phyloP scores from a whole-genome alignment of 306 rosid species.

The Gastrolobium villosum region DNA sequence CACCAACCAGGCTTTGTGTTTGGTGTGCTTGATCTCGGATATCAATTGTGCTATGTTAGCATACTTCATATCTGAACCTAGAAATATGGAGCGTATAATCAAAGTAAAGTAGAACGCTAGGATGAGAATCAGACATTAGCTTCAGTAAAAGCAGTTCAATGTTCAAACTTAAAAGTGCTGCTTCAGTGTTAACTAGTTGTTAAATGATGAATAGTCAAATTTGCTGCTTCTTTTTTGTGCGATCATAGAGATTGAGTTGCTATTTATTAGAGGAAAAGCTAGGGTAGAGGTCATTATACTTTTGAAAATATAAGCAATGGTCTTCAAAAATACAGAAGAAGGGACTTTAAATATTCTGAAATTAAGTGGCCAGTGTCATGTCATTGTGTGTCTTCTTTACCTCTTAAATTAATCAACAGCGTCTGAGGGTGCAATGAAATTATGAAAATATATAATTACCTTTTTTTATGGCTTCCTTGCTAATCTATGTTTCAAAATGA shows the following conservation, averaged over 20 bases:
- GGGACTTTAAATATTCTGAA: constrained; percentile 12
- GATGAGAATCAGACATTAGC: constrained; percentile 28
- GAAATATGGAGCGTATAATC: constrained; percentile 5
- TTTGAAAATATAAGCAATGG: background rate
- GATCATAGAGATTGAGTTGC: background rate
- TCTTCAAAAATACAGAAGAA: constrained; percentile 3
- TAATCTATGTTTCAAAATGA: constrained; percentile 11
- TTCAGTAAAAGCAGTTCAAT: constrained; percentile 15
- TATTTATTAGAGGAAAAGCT: constrained; percentile 7
- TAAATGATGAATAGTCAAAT: background rate
- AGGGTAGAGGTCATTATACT: background rate
- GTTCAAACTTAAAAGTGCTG: constrained; percentile 25
- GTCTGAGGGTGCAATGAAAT: constrained; percentile 27
- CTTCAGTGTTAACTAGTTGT: background rate
- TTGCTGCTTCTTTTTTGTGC: background rate
- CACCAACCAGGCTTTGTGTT: background rate
- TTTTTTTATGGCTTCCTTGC: constrained; percentile 2
- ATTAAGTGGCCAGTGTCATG: background rate
- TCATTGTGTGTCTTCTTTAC: constrained; percentile 20
- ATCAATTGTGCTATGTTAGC: constrained; percentile 4
- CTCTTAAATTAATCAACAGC: constrained; percentile 6
- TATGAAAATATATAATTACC: constrained; percentile 9
- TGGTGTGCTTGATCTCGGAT: background rate
- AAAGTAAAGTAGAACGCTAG: background rate
- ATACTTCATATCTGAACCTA: constrained; percentile 28